phyloP scores from a whole-genome alignment of 352 stramenopile species.

The Pythium sukuiense region DNA sequence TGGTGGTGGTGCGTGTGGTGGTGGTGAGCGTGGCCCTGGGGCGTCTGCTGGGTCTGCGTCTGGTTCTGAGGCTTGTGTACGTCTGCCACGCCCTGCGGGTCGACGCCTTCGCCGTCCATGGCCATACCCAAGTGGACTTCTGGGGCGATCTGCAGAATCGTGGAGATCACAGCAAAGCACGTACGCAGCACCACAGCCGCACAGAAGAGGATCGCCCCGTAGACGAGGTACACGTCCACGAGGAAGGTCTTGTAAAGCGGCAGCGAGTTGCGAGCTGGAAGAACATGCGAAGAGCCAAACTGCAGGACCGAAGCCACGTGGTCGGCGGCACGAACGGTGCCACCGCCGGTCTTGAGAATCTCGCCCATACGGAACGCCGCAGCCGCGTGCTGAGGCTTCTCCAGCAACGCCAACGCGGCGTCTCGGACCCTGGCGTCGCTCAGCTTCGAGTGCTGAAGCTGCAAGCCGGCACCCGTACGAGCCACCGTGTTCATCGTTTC shows the following conservation, averaged over 20 bases:
- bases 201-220: conserved; percentile 78
- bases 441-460: conserved; percentile 39
- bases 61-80: conserved; percentile 19
- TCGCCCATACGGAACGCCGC: conserved; percentile 53
- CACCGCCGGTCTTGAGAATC: conserved; percentile 61
- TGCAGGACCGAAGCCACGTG: conserved; percentile 54
- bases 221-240: conserved; percentile 86
- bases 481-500: conserved; percentile 66
- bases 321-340: conserved; percentile 50
- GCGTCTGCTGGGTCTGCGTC: background rate
- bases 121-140: conserved; percentile 29
- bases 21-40: conserved; percentile 8
- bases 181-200: conserved; percentile 82
- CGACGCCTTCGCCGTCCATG: conserved; percentile 23
- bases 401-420: conserved; percentile 41
- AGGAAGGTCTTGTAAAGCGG: conserved; percentile 84
- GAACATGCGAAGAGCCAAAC: conserved; percentile 48
- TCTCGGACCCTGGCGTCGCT: conserved; percentile 34
- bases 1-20: conserved; percentile 16
- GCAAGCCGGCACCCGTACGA: conserved; percentile 50
- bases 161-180: conserved; percentile 65
- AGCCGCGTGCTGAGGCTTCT: conserved; percentile 33
- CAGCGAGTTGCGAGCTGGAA: conserved; percentile 60
- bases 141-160: conserved; percentile 54
- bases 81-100: conserved; percentile 3